Percentiles rank a stretch among this genome's conserved stretches.
These are phyloP conservation scores for Mucor sp. DNA, from an alignment of 371 early-diverging fungal species.

Conservation along the genomic window DNA sequence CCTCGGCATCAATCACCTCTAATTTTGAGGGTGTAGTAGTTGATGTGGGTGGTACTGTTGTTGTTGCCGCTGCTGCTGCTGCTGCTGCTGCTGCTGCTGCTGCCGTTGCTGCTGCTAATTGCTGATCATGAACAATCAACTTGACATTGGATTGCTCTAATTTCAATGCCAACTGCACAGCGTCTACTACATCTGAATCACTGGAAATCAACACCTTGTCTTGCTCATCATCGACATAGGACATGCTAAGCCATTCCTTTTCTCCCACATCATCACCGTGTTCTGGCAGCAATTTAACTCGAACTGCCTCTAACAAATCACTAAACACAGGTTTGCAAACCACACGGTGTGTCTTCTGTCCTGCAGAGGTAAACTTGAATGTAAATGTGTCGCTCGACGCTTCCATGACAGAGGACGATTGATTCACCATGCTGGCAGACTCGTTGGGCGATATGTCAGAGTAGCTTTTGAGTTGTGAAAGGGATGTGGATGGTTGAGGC, in stretches of 20 bases:
- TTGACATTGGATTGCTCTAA: constrained; percentile 72
- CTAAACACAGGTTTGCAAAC: constrained; percentile 49
- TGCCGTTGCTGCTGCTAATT: no score
- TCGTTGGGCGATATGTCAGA: constrained; percentile 52
- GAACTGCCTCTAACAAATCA: constrained; percentile 54
- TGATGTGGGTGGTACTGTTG: background rate
- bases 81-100: background rate
- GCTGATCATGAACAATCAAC: constrained; percentile 59
- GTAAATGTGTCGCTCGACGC: constrained; percentile 47
- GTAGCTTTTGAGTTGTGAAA: constrained; percentile 42
- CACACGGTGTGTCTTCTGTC: constrained; percentile 77
- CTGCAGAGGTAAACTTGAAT: constrained; percentile 77
- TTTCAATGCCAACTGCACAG: constrained; percentile 74
- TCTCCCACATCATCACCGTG: constrained; percentile 25
- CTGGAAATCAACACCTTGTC: constrained; percentile 78
- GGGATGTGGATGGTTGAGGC: constrained; percentile 45
- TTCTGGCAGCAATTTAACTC: constrained; percentile 29
- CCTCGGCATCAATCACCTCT: background rate
- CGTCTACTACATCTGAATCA: constrained; percentile 80
- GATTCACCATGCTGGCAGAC: constrained; percentile 47
- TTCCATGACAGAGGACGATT: constrained; percentile 2
- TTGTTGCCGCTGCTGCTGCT: no score
- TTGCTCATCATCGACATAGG: constrained; percentile 87
- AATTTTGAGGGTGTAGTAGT: background rate
- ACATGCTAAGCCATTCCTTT: constrained; percentile 59